Base-by-base conservation (phyloP, 139 green algal genomes). In the Deuterostichococcus epilithicus region DNA sequence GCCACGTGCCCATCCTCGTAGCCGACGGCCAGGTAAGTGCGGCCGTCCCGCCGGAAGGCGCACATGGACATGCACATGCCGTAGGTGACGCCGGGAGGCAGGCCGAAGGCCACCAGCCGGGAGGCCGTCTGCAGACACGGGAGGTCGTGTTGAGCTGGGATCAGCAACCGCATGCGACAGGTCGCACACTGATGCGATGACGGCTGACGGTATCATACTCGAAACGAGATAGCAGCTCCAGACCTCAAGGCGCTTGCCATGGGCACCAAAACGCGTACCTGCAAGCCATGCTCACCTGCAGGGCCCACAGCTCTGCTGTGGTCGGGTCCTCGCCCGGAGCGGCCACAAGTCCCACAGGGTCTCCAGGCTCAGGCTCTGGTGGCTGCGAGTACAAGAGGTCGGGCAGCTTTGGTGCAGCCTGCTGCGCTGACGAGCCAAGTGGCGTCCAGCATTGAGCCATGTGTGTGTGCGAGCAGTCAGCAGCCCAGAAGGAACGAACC, bases 1-100 rank as follows among this genome's bases (percentile, higher is more conserved):
- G 73, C 79, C 3, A 89, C 69, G 34, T 65, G 70, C 63, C 87
- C 87, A 66, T 81, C 81, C 73, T 91, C 87, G 28, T 91, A 91
- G 0, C 84, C 87, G 2, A 52, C 77, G 18, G 81, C 68, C 25
- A 90, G n/a, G 68, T 52, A 75, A 34, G 68, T n/a, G 23, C 69
- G 45, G 18, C 67, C 20, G 22, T 0, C n/a, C 33, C 36, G 39
- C 3, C 26, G 65, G 75, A 80, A 86, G 18, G 83, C 71, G 42
- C 77, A 58, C 37, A 88, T 23, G 0, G 82, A 52, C 74, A 86
- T 85, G 34, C 81, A 82, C 84, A 88, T 88, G 59, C 84, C 84
- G 45, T 76, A 69, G 72, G 83, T 88, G 3, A 63, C 32, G 30
- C 28, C 35, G 78, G 26, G 63, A 42, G 52, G 52, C 52, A 63